Evolutionary conservation across 2,329 filamentous ascomycete genomes (phyloP).

Genomic region (Alternaria sp.): DNA sequence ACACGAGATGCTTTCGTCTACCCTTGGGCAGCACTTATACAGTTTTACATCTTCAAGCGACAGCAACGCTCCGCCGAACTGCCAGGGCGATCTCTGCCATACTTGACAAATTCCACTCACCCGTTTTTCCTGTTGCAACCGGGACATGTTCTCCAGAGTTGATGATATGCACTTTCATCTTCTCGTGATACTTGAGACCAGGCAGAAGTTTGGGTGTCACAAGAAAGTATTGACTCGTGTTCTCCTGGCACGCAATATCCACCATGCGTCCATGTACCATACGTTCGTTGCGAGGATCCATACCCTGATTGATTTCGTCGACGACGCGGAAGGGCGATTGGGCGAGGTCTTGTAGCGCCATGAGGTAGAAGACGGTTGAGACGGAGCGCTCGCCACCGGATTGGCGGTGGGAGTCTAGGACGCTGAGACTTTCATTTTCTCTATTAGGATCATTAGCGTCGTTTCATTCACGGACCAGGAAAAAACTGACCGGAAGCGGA

Average conservation of each 20-base stretch:
- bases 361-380: slow-evolving; percentile 98
- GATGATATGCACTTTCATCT: slow-evolving; percentile 95
- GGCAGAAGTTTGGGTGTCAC: slow-evolving; percentile 95
- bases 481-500: slow-evolving; percentile 81
- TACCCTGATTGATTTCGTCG: slow-evolving; percentile 99
- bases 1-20: not conserved
- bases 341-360: slow-evolving; percentile 93
- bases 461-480: not conserved
- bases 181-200: slow-evolving; percentile 82
- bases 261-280: slow-evolving; percentile 99
- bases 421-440: slow-evolving; percentile 79
- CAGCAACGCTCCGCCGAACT: slow-evolving; percentile 35
- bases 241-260: slow-evolving; percentile 89
- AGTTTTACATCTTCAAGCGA: slow-evolving; percentile 16
- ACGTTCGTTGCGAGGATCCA: slow-evolving; percentile 98
- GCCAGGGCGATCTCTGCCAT: slow-evolving; percentile 47
- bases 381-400: slow-evolving; percentile 96
- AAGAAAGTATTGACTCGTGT: slow-evolving; percentile 84
- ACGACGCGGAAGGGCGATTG: slow-evolving; percentile 97
- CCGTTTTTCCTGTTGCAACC: slow-evolving; percentile 37
- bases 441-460: slow-evolving; percentile 21
- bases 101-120: slow-evolving; percentile 55
- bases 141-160: slow-evolving; percentile 78
- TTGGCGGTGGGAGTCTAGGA: slow-evolving; percentile 90
- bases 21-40: not conserved